A percentile compares a stretch with the other conserved stretches of the same genome.
phyloP scores from a whole-genome alignment of 2,329 filamentous ascomycete genomes.

The Cladobotryum mycophilum region DNA sequence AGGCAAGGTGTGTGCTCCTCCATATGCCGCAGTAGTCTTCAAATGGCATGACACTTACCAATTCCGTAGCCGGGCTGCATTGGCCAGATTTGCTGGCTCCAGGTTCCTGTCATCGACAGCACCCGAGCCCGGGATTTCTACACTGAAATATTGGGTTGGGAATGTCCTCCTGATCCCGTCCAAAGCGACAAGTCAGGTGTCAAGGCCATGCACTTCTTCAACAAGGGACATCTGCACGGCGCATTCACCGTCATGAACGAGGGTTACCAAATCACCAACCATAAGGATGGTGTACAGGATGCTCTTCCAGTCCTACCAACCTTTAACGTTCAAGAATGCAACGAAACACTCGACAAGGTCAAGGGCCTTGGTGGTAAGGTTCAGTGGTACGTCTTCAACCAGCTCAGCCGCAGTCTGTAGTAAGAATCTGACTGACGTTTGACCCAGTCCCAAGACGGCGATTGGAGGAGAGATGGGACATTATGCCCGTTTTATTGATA shows the following conservation, averaged over 20 bases:
- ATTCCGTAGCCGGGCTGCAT: constrained; percentile 1
- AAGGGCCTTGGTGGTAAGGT: constrained; percentile 26
- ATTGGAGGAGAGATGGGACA: constrained; percentile 29
- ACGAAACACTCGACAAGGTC: constrained; percentile 24
- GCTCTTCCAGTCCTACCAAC: constrained; percentile 27
- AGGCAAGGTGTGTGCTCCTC: constrained; percentile 1
- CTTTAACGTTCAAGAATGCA: constrained; percentile 27
- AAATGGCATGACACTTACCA: background rate
- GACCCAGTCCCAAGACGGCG: constrained; percentile 28
- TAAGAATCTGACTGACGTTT: constrained; percentile 4
- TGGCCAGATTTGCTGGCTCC: constrained; percentile 34
- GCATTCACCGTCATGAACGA: constrained; percentile 29
- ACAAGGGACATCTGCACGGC: constrained; percentile 26
- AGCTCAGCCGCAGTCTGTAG: background rate
- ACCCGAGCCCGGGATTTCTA: constrained; percentile 33
- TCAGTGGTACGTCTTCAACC: constrained; percentile 25
- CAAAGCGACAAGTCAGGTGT: constrained; percentile 17
- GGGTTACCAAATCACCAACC: constrained; percentile 22
- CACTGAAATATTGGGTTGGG: constrained; percentile 29
- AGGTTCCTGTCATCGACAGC: constrained; percentile 31
- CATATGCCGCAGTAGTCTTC: background rate
- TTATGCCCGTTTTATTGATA: constrained; percentile 31
- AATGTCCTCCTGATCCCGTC: constrained; percentile 18
- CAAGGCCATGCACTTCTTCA: constrained; percentile 30
- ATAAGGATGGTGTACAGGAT: constrained; percentile 17